Evolutionary conservation across 129 eudicot species (phyloP).

Genomic region (Escallonia rubra): DNA sequence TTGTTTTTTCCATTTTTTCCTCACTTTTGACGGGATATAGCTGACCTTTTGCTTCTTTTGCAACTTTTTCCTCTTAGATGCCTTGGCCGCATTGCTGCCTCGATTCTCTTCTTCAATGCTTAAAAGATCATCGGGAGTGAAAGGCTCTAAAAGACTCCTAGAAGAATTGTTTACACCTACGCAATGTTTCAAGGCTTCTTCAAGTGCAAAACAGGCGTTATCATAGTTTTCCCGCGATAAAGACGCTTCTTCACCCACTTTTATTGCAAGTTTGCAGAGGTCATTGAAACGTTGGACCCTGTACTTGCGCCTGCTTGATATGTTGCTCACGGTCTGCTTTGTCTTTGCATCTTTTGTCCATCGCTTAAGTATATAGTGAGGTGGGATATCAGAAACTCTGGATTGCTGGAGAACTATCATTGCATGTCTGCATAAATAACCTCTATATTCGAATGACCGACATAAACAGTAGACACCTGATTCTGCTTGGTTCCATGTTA

Average conservation of each 20-base stretch:
- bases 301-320: neutral
- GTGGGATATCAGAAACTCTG: conserved; percentile 21
- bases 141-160: conserved; percentile 9
- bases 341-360: conserved; percentile 32
- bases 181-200: conserved; percentile 28
- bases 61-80: conserved; percentile 17
- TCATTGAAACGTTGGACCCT: conserved; percentile 32
- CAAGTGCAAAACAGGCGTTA: conserved; percentile 21
- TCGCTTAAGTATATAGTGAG: conserved; percentile 23
- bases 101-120: conserved; percentile 6
- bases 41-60: conserved; percentile 25
- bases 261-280: conserved; percentile 27
- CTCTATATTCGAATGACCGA: conserved; percentile 26
- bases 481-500: conserved; percentile 20
- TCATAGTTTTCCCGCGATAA: conserved; percentile 22
- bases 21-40: neutral
- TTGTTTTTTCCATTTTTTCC: neutral
- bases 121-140: conserved; percentile 1
- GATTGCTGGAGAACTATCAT: conserved; percentile 27
- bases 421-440: conserved; percentile 35
- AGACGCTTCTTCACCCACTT: conserved; percentile 29
- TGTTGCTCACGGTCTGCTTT: neutral
- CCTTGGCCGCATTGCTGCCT: conserved; percentile 1
- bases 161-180: conserved; percentile 23
- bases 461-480: conserved; percentile 22